Conservation (phyloP, 257 asterid species). For the Rehmannia glutinosa region DNA sequence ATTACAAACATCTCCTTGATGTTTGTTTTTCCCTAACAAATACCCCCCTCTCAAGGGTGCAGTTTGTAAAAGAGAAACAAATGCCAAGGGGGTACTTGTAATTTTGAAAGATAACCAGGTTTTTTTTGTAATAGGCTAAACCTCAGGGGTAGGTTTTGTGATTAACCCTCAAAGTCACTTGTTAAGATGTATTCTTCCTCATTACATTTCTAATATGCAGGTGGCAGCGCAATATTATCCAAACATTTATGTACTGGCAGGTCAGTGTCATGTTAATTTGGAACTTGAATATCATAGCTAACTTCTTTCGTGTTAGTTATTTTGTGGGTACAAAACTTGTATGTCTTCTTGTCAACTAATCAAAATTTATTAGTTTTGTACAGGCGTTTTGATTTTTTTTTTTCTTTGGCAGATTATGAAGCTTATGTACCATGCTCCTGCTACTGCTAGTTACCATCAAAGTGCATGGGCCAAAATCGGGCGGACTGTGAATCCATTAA, state of each 20-base stretch:
- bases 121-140: too few relatives aligned
- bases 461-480: conserved; percentile 75
- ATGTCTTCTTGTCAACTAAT: neutral
- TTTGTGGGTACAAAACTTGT: neutral
- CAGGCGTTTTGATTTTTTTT: neutral
- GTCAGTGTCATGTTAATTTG: conserved; percentile 27
- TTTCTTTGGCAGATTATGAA: conserved; percentile 63
- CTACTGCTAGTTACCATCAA: conserved; percentile 70
- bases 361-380: neutral
- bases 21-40: too few relatives aligned
- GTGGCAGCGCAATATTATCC: conserved; percentile 85
- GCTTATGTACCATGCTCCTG: conserved; percentile 86
- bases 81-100: too few relatives aligned
- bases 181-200: neutral
- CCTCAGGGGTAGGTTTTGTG: too few relatives aligned
- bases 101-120: too few relatives aligned
- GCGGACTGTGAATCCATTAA: conserved; percentile 46
- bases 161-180: too few relatives aligned
- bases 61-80: too few relatives aligned
- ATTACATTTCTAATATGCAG: conserved; percentile 34
- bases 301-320: neutral
- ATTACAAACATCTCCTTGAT: too few relatives aligned
- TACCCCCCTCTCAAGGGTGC: too few relatives aligned
- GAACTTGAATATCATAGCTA: conserved; percentile 3
- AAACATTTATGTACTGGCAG: conserved; percentile 88